Evolutionary conservation across 2,329 filamentous ascomycete species (phyloP).

Genomic region (Fusarium austroafricanum): DNA sequence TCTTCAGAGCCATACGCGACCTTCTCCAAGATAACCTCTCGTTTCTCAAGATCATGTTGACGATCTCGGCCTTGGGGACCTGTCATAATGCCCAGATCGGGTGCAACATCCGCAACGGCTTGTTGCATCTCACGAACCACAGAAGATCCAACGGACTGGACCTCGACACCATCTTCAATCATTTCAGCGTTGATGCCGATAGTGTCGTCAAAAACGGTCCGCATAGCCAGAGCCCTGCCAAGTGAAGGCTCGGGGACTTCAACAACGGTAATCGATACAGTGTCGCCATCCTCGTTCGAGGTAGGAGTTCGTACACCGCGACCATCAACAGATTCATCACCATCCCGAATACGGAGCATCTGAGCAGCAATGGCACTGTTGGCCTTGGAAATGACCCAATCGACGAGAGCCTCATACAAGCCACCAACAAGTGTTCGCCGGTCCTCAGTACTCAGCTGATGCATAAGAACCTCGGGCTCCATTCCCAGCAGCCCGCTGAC

Average conservation of each 20-base stretch:
- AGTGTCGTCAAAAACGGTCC: slow-evolving; percentile 92
- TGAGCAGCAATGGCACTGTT: slow-evolving; percentile 86
- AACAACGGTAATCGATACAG: slow-evolving; percentile 87
- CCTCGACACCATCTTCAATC: slow-evolving; percentile 92
- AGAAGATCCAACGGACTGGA: slow-evolving; percentile 79
- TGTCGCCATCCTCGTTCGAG: slow-evolving; percentile 80
- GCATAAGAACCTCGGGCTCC: slow-evolving; percentile 83
- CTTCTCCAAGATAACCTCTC: slow-evolving; percentile 87
- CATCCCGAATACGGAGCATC: slow-evolving; percentile 73
- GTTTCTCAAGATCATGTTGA: slow-evolving; percentile 82
- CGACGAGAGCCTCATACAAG: slow-evolving; percentile 92
- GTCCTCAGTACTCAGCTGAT: slow-evolving; percentile 85
- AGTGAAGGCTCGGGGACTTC: slow-evolving; percentile 84
- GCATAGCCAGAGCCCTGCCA: slow-evolving; percentile 88
- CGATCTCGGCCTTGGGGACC: slow-evolving; percentile 76
- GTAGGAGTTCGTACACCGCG: slow-evolving; percentile 71
- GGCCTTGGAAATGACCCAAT: slow-evolving; percentile 91
- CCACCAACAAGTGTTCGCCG: slow-evolving; percentile 84
- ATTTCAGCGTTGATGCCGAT: slow-evolving; percentile 96
- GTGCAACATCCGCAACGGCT: slow-evolving; percentile 79
- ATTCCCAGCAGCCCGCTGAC: slow-evolving; percentile 87
- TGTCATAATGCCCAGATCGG: slow-evolving; percentile 80
- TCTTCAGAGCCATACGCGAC: slow-evolving; percentile 83
- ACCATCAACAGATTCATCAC: slow-evolving; percentile 75
- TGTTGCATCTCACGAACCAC: slow-evolving; percentile 88